A percentile compares a stretch with the other conserved stretches of the same genome.
phyloP scores from a whole-genome alignment of 2,329 filamentous ascomycete species.

The Didymella glomerata region DNA sequence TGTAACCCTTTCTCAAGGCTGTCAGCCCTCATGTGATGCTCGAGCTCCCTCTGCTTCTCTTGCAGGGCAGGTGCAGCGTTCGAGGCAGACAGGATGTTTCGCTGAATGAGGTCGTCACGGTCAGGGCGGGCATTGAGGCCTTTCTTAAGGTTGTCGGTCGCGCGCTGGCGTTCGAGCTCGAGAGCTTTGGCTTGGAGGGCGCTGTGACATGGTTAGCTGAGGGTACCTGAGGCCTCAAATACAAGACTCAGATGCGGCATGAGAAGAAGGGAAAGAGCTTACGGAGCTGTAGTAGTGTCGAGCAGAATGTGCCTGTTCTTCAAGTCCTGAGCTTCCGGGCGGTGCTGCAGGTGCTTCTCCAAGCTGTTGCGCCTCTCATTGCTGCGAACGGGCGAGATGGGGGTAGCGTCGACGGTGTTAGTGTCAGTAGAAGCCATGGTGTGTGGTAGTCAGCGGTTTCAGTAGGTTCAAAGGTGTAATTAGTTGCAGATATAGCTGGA shows the following conservation, averaged over 20 bases:
- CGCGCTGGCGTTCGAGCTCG: slow-evolving; percentile 71
- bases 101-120: slow-evolving; percentile 79
- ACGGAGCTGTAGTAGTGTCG: slow-evolving; percentile 73
- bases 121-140: slow-evolving; percentile 70
- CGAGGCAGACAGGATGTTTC: slow-evolving; percentile 85
- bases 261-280: slow-evolving; percentile 38
- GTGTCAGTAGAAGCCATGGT: slow-evolving; percentile 42
- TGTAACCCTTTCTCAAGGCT: slow-evolving; percentile 87
- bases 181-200: slow-evolving; percentile 68
- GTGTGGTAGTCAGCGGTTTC: slow-evolving; percentile 21
- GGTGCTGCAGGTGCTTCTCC: slow-evolving; percentile 58
- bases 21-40: slow-evolving; percentile 87
- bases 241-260: too few species aligned
- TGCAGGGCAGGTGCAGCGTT: slow-evolving; percentile 80
- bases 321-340: slow-evolving; percentile 66
- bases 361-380: slow-evolving; percentile 69
- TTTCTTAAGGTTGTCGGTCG: slow-evolving; percentile 70
- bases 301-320: slow-evolving; percentile 74
- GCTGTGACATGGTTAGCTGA: slow-evolving; percentile 46
- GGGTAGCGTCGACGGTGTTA: slow-evolving; percentile 49
- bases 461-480: slow-evolving; percentile 15
- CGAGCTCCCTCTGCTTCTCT: slow-evolving; percentile 82
- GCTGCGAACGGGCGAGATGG: slow-evolving; percentile 53
- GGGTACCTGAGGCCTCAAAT: neutral
- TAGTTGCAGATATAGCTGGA: slow-evolving; percentile 13